Percentiles rank a stretch among this genome's conserved stretches.
These are phyloP conservation scores for Penicillium sp. DNA, from an alignment of 2,329 filamentous ascomycete genomes.

Conservation along the genomic window DNA sequence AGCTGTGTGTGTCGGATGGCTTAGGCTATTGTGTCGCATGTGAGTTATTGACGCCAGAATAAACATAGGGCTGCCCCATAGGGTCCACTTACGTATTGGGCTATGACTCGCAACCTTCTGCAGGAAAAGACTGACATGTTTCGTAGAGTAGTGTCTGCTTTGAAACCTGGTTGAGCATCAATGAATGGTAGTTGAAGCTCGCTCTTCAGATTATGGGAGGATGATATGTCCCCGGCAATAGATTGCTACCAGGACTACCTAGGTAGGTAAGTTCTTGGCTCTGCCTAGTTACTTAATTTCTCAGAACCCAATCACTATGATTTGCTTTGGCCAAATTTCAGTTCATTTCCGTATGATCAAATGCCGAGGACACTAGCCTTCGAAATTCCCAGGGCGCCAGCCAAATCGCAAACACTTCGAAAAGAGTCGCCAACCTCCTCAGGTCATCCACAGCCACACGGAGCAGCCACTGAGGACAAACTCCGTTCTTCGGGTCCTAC, in stretches of 20 bases:
- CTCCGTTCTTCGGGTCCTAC: not conserved
- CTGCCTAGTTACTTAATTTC: not conserved
- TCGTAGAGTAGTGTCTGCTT: too few species aligned
- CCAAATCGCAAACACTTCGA: not conserved
- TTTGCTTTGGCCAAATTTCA: not conserved
- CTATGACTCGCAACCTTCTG: not conserved
- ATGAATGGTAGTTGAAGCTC: not conserved
- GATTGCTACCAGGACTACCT: too few species aligned
- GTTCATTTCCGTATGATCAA: not conserved
- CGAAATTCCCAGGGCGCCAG: not conserved
- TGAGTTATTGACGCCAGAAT: not conserved
- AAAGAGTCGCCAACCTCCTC: not conserved
- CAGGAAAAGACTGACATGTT: not conserved
- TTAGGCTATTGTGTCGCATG: constrained; percentile 11
- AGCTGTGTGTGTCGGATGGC: constrained; percentile 1
- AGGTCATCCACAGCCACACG: too few species aligned
- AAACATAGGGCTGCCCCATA: constrained; percentile 8
- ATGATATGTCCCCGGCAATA: not conserved
- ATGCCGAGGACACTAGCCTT: not conserved
- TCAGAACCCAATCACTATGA: not conserved
- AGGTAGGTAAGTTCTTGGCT: not conserved
- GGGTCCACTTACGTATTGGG: constrained; percentile 1
- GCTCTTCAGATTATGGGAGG: not conserved
- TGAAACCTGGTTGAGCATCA: not conserved
- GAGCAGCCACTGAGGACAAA: not conserved